These are phyloP conservation scores for Trichoderma sp. DNA, from an alignment of 2,329 filamentous ascomycete genomes.

Conservation along the genomic window DNA sequence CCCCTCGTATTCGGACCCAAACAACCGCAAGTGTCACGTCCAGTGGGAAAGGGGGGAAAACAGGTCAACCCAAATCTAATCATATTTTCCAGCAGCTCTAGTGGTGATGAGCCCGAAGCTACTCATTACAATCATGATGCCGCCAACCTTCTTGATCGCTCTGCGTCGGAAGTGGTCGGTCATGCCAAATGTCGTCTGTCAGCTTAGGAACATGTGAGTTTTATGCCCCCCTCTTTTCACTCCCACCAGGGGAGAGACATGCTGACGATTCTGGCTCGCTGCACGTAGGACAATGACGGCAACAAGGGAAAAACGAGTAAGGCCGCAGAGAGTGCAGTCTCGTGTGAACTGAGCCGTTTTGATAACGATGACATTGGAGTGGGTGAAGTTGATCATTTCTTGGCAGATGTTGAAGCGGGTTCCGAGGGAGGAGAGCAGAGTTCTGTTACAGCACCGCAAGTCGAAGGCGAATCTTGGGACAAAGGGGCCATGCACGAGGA, in stretches of 20 bases:
- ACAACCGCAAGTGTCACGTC: neutral
- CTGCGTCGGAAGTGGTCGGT: neutral
- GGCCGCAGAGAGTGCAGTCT: neutral
- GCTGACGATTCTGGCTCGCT: neutral
- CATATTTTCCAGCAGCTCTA: neutral
- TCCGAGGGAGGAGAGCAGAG: neutral
- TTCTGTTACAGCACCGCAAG: neutral
- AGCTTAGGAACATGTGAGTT: constrained; percentile 36
- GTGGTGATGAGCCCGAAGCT: neutral
- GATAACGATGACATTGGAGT: neutral
- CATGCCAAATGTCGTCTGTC: constrained; percentile 33
- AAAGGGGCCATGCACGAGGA: neutral
- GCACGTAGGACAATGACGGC: constrained; percentile 4
- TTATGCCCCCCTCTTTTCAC: neutral
- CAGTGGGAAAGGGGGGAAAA: neutral
- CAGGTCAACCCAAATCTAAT: neutral
- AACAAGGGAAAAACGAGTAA: neutral
- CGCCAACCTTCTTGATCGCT: neutral
- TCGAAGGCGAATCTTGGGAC: neutral
- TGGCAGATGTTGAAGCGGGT: neutral
- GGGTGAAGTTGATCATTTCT: constrained; percentile 15
- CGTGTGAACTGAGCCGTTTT: neutral
- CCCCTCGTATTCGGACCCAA: too few relatives aligned
- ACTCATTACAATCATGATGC: neutral
- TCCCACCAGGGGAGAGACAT: neutral